Conservation (phyloP, 2,329 filamentous ascomycete genomes). For the Colletotrichum zoysiae region DNA sequence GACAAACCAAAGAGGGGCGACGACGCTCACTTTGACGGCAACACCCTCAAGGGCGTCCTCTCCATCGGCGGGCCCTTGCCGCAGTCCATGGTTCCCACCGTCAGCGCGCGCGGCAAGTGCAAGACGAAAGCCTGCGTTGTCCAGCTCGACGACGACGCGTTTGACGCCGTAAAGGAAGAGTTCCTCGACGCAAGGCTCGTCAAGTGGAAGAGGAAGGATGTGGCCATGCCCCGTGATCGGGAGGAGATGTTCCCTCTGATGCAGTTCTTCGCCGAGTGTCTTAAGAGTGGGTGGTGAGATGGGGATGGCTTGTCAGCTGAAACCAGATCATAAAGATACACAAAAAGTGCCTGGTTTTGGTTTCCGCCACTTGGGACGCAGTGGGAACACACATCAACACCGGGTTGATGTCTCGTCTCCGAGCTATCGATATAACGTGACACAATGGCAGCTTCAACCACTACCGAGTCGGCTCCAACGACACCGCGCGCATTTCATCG, state of each 20-base stretch:
- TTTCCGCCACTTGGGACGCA: not conserved
- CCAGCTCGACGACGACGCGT: conserved; percentile 71
- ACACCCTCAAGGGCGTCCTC: conserved; percentile 67
- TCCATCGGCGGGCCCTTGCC: conserved; percentile 73
- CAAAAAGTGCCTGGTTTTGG: not conserved
- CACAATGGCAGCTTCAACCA: not conserved
- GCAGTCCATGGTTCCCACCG: conserved; percentile 60
- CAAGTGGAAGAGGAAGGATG: conserved; percentile 77
- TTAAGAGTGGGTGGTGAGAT: conserved; percentile 54
- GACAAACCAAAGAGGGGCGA: conserved; percentile 19
- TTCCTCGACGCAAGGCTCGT: conserved; percentile 77
- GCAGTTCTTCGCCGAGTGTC: conserved; percentile 80
- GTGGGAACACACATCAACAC: not conserved
- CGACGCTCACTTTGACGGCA: conserved; percentile 19
- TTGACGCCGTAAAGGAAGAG: conserved; percentile 72
- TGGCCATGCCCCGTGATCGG: conserved; percentile 84
- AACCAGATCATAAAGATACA: not conserved
- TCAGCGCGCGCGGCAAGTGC: conserved; percentile 64
- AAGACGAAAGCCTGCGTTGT: conserved; percentile 73
- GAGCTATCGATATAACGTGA: not conserved
- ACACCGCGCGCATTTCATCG: not conserved
- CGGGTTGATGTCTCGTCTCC: not conserved
- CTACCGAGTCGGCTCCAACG: not conserved
- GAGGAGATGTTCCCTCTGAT: conserved; percentile 94
- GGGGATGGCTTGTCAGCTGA: not conserved